These are phyloP conservation scores for Yamadazyma scolyti DNA, from an alignment of 805 yeast species.

Conservation along the genomic window DNA sequence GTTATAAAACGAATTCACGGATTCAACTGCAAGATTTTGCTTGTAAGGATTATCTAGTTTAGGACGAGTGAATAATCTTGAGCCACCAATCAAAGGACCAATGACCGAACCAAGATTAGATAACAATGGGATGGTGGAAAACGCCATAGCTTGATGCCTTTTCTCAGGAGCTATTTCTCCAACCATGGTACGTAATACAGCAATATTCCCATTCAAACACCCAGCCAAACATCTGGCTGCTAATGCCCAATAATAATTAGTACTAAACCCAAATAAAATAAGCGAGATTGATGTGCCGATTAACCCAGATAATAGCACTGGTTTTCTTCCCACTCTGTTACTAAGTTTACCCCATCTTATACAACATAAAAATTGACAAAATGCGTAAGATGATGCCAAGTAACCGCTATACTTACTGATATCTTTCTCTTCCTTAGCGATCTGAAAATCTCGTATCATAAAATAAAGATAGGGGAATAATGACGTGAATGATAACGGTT, in stretches of 20 bases:
- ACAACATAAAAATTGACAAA: slow-evolving; percentile 53
- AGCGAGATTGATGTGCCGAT: slow-evolving; percentile 47
- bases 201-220: slow-evolving; percentile 56
- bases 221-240: slow-evolving; percentile 53
- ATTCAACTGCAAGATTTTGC: not conserved
- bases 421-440: slow-evolving; percentile 45
- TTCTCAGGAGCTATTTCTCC: slow-evolving; percentile 58
- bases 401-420: slow-evolving; percentile 60
- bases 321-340: slow-evolving; percentile 54
- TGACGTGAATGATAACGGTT: slow-evolving; percentile 61
- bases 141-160: slow-evolving; percentile 59
- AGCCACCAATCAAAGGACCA: slow-evolving; percentile 55
- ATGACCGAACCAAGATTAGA: slow-evolving; percentile 58
- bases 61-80: slow-evolving; percentile 49
- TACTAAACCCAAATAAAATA: slow-evolving; percentile 49
- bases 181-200: slow-evolving; percentile 56
- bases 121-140: slow-evolving; percentile 54
- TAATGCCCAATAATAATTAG: slow-evolving; percentile 48
- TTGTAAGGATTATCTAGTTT: slow-evolving; percentile 4
- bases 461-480: slow-evolving; percentile 60
- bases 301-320: slow-evolving; percentile 48
- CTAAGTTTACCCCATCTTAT: slow-evolving; percentile 58
- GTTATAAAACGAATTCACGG: slow-evolving; percentile 14
- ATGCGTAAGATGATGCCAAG: slow-evolving; percentile 56
- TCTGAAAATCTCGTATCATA: slow-evolving; percentile 57